Evolutionary conservation across 2,329 filamentous ascomycete species (phyloP), one percentile per base, ranked within the genome.

Genomic region (Sporothrix brasiliensis): DNA sequence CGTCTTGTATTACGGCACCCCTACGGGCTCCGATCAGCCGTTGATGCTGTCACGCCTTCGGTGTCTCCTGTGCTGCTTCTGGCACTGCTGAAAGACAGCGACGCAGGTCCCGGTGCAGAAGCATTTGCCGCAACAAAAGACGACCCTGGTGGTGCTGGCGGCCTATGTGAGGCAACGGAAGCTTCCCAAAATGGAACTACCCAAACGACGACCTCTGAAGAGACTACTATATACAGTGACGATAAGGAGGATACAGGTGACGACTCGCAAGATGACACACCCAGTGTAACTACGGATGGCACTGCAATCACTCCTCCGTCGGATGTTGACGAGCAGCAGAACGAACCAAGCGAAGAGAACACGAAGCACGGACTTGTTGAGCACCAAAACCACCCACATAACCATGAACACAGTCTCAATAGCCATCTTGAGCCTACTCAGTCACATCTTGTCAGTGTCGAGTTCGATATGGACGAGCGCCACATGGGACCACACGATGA

Each of bases 391-490:
- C 2, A 21, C 1, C 21, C n/a, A 24, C 50, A 53, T 21, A 19
- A 24, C 10, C 19, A 13, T 2, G 50, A 24, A 11, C n/a, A 53
- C 6, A 19, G 5, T 10, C 10, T 39, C 5, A 30, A 39, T 39
- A 16, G 30, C 27, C 14, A 30, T 16, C 16, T 60, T 6, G 30
- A 30, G 16, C 49, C 69, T 6, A 6, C 73, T 80, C 84, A 73
- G 75, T 80, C 11, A 82, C 83, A 3, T 3, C 76, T 85, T 3
- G 78, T 79, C 39, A 79, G 77, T 0, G 79, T 85, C 5, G 83
- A 85, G 75, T 73, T 86, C 11, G 84, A 85, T 74, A 79, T 85
- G 78, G 83, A 85, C 49, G 53, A 61, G 10, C 70, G 70, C 44
- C 71, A 73, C 75, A n/a, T 74, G 74, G 3, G 69, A 77, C 11